Conservation (phyloP, 805 yeast genomes). For the Starmerella tilneyi region DNA sequence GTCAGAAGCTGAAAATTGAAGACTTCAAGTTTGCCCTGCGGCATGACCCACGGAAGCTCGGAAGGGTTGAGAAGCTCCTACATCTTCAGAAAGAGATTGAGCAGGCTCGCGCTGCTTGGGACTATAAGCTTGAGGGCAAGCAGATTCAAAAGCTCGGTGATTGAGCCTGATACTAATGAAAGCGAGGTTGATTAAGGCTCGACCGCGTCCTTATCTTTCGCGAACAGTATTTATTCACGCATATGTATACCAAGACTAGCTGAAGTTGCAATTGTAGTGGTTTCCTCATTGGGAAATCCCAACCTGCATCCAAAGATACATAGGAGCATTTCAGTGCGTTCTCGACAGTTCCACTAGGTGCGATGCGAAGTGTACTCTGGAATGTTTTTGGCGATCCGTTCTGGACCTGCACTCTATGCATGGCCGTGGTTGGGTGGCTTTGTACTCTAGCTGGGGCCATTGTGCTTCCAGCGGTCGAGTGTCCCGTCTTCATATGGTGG, state of each 20-base stretch:
- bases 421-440: slow-evolving; percentile 69
- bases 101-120: slow-evolving; percentile 58
- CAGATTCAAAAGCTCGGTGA: slow-evolving; percentile 28
- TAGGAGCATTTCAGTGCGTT: not conserved
- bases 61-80: slow-evolving; percentile 57
- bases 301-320: no score
- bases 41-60: slow-evolving; percentile 55
- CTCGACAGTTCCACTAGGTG: not conserved
- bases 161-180: slow-evolving; percentile 7
- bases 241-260: no score
- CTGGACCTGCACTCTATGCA: slow-evolving; percentile 65
- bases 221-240: not conserved
- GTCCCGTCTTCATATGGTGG: slow-evolving; percentile 83
- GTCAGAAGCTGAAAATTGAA: slow-evolving; percentile 58
- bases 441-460: slow-evolving; percentile 81
- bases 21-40: slow-evolving; percentile 63
- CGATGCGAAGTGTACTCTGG: not conserved
- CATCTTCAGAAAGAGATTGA: slow-evolving; percentile 49
- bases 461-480: slow-evolving; percentile 35
- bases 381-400: slow-evolving; percentile 69
- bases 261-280: no score
- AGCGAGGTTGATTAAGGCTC: slow-evolving; percentile 21
- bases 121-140: slow-evolving; percentile 43
- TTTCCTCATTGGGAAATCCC: not conserved
- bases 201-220: no score